phyloP scores from a whole-genome alignment of 441 rosid species.

The Biscutella auriculata region DNA sequence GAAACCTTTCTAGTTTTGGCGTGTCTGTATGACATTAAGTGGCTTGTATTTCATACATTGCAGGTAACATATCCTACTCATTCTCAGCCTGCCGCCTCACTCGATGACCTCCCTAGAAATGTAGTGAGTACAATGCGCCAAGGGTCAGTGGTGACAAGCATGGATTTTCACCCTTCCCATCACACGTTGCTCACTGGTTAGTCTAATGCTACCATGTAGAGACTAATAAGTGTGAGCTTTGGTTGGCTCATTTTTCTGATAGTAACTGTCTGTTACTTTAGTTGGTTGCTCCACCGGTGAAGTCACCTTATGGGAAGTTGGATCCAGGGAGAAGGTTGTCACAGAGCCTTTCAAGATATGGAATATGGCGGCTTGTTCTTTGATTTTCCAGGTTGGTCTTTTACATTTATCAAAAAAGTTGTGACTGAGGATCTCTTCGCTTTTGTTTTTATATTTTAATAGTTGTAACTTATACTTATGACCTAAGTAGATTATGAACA shows the following conservation, averaged over 20 bases:
- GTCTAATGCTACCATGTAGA: constrained; percentile 6
- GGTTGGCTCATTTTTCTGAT: neutral
- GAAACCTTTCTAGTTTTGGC: neutral
- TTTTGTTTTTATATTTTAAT: neutral
- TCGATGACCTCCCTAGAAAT: constrained; percentile 46
- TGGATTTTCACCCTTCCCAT: constrained; percentile 61
- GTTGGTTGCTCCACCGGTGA: constrained; percentile 50
- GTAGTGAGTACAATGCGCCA: constrained; percentile 37
- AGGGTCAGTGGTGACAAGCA: constrained; percentile 49
- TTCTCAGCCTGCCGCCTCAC: constrained; percentile 31
- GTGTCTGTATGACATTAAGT: neutral
- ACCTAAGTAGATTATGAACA: neutral
- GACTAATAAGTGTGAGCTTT: neutral
- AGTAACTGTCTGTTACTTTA: constrained; percentile 10
- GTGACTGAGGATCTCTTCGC: neutral
- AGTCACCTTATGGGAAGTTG: constrained; percentile 50
- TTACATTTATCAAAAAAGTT: neutral
- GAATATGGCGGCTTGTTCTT: constrained; percentile 34
- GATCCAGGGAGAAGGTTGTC: constrained; percentile 36
- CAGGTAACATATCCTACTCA: constrained; percentile 33
- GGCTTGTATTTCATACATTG: constrained; percentile 17
- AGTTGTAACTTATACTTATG: neutral
- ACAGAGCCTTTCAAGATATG: constrained; percentile 52
- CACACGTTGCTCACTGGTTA: constrained; percentile 51
- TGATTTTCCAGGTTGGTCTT: constrained; percentile 35